These are phyloP conservation scores for Asterochloris sp. DNA, from an alignment of 139 green algal genomes.

Conservation along the genomic window DNA sequence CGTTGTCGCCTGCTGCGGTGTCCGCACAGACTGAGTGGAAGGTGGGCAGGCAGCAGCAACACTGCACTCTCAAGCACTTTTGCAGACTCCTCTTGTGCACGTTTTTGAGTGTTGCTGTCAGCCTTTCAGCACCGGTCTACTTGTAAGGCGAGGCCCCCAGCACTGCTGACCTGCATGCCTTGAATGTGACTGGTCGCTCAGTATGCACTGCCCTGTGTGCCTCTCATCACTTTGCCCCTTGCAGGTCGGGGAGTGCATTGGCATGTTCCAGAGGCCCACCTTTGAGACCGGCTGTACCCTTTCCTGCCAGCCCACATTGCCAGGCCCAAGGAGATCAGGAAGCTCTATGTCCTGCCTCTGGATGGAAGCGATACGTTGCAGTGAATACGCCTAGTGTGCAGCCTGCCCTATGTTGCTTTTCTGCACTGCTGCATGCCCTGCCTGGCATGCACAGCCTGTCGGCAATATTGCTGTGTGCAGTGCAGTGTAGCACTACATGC, in stretches of 20 bases:
- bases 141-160: too few species aligned
- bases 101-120: too few species aligned
- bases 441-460: too few species aligned
- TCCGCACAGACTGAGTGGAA: constrained; percentile 29
- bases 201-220: too few species aligned
- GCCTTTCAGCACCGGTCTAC: too few species aligned
- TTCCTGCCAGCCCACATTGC: constrained; percentile 94
- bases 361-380: constrained; percentile 83
- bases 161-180: too few species aligned
- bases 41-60: constrained; percentile 7
- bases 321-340: constrained; percentile 89
- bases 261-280: constrained; percentile 78
- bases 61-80: too few species aligned
- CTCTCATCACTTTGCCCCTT: background rate
- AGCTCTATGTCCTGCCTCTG: constrained; percentile 83
- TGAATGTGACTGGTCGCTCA: too few species aligned
- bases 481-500: too few species aligned
- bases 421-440: too few species aligned
- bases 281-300: constrained; percentile 96
- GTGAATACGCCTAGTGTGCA: constrained; percentile 35
- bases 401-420: background rate
- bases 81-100: too few species aligned
- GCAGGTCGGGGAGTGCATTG: constrained; percentile 54
- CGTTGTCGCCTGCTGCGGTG: constrained; percentile 58
- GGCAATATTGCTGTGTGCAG: too few species aligned